Evolutionary conservation across 768 basidiomycete genomes (phyloP).

Genomic region (Naganishia vaughanmartiniae): DNA sequence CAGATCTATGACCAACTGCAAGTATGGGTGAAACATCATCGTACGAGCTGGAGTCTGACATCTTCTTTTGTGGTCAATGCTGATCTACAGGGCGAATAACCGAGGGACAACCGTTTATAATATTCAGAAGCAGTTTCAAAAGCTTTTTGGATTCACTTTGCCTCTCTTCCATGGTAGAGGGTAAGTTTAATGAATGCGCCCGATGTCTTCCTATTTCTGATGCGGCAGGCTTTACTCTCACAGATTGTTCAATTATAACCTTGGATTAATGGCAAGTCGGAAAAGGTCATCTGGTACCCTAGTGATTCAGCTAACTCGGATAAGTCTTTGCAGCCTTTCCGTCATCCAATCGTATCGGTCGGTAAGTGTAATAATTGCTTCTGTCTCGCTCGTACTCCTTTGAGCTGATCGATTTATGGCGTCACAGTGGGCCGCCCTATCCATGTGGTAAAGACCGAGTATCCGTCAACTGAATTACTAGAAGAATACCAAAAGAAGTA

Average conservation of each 20-base stretch:
- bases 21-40: conserved; percentile 24
- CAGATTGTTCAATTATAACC: conserved; percentile 82
- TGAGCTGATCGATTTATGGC: background rate
- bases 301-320: conserved; percentile 15
- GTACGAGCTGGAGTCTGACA: background rate
- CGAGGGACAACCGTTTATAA: conserved; percentile 82
- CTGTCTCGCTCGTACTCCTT: background rate
- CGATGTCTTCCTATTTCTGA: background rate
- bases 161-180: conserved; percentile 97
- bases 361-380: conserved; percentile 61
- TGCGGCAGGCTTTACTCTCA: conserved; percentile 21
- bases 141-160: conserved; percentile 88
- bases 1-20: conserved; percentile 95
- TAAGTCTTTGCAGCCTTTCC: conserved; percentile 65
- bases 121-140: conserved; percentile 87
- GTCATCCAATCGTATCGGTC: conserved; percentile 91
- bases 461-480: conserved; percentile 78
- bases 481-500: conserved; percentile 75
- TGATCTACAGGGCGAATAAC: conserved; percentile 62
- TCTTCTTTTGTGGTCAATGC: background rate
- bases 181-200: conserved; percentile 37
- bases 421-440: conserved; percentile 81
- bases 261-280: conserved; percentile 67
- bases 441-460: conserved; percentile 68
- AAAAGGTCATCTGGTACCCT: background rate